Percentiles rank a stretch among this genome's conserved stretches.
phyloP scores from a whole-genome alignment of 352 stramenopile genomes.

The Saprolegnia diclina region DNA sequence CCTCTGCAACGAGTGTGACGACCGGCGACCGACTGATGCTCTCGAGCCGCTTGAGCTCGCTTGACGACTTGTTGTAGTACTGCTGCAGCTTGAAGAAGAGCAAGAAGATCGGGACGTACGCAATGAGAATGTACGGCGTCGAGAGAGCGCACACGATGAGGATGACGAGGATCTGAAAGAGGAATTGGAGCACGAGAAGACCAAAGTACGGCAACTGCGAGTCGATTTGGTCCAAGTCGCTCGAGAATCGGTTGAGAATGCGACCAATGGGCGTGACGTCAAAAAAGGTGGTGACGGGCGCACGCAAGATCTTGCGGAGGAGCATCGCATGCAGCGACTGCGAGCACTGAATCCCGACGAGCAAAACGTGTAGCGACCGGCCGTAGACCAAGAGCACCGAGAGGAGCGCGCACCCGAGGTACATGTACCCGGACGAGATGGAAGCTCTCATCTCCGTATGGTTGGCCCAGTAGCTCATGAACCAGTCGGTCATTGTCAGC shows the following conservation, averaged over 20 bases:
- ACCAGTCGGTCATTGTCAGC: conserved; percentile 12
- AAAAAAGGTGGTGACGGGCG: conserved; percentile 19
- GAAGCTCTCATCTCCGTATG: background rate
- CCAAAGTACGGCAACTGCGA: background rate
- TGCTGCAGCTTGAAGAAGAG: conserved; percentile 71
- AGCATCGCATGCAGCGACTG: conserved; percentile 3
- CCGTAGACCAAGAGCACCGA: conserved; percentile 29
- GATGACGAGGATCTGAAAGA: conserved; percentile 38
- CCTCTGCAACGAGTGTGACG: conserved; percentile 92
- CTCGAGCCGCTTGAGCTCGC: conserved; percentile 94
- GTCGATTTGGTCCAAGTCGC: conserved; percentile 13
- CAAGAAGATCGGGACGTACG: conserved; percentile 58
- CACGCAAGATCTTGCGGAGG: background rate
- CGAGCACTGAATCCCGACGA: background rate
- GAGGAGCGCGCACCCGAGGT: background rate
- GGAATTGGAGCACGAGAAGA: conserved; percentile 40
- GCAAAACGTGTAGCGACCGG: conserved; percentile 25
- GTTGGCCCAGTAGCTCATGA: background rate
- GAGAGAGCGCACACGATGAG: conserved; percentile 53
- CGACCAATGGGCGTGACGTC: conserved; percentile 42
- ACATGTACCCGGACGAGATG: background rate
- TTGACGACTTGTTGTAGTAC: conserved; percentile 89
- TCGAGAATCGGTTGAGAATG: conserved; percentile 53
- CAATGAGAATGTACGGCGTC: conserved; percentile 40
- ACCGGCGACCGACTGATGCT: conserved; percentile 90